phyloP scores from a whole-genome alignment of 176 grass and related monocot species.

The Oryza officinalis region DNA sequence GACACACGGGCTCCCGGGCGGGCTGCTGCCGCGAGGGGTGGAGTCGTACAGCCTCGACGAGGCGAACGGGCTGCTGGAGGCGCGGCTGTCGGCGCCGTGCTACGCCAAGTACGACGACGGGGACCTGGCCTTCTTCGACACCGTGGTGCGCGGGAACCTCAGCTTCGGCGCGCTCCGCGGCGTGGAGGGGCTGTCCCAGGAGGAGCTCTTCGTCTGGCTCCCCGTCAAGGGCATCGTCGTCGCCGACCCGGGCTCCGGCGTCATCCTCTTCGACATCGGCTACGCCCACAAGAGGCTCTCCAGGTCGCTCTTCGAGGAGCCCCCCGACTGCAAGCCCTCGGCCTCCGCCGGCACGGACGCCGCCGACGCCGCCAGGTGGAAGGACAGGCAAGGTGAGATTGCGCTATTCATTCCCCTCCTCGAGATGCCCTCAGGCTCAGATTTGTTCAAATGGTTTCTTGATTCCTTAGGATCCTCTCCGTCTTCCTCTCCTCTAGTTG shows the following conservation, averaged over 20 bases:
- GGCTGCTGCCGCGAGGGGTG: slow-evolving; percentile 66
- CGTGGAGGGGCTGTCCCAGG: slow-evolving; percentile 72
- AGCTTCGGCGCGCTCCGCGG: slow-evolving; percentile 67
- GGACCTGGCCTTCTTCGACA: slow-evolving; percentile 65
- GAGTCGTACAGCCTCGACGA: slow-evolving; percentile 57
- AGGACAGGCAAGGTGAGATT: slow-evolving; percentile 57
- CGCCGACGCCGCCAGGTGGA: slow-evolving; percentile 35
- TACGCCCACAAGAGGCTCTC: slow-evolving; percentile 82
- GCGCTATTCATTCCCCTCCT: background rate
- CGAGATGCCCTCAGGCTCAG: slow-evolving; percentile 35
- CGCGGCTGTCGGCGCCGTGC: slow-evolving; percentile 63
- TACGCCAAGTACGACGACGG: slow-evolving; percentile 76
- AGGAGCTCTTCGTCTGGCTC: slow-evolving; percentile 96
- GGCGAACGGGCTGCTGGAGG: slow-evolving; percentile 59
- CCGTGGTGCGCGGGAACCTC: slow-evolving; percentile 77
- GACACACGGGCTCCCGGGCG: slow-evolving; percentile 67
- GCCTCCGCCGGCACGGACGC: slow-evolving; percentile 13
- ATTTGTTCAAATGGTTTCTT: slow-evolving; percentile 35
- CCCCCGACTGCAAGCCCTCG: slow-evolving; percentile 66
- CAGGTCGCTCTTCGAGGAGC: slow-evolving; percentile 83
- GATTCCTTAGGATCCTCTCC: slow-evolving; percentile 20
- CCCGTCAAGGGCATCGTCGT: slow-evolving; percentile 94
- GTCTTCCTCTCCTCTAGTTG: background rate
- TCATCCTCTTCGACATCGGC: slow-evolving; percentile 91
- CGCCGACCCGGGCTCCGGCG: slow-evolving; percentile 52